Evolutionary conservation across 495 filamentous ascomycete species (phyloP), one percentile per base, ranked within the genome.

Genomic region (Ramalina peruviana): DNA sequence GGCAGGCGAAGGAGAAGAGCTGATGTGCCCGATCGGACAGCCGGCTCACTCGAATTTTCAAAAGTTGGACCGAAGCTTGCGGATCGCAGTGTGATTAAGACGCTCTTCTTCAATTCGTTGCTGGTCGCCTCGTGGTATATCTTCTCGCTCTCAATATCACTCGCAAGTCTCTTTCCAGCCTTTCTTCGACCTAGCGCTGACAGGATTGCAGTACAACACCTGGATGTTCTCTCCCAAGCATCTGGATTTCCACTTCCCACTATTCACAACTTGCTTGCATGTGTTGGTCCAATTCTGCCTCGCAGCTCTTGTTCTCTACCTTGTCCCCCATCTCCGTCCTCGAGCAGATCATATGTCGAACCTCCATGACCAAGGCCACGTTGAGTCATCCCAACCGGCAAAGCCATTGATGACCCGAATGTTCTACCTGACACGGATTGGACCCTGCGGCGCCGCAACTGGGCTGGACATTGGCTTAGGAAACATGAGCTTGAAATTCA

Each of bases 181-280:
- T 26, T 33, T n/a, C 33, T 19, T 4, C 5, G 9, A 42, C 4
- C 15, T 15, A 1, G 12, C 40, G 19, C 21, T 52, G 23, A 54
- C 13, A 27, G 17, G 20, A 17, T 38, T 27, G 21, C 56, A 93
- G 87, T 99, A 99, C 68, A 99, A 99, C 72, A 97, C 95, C 73
- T 97, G 93, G 93, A 99, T 99, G 93, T 99, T 99, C 65, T 82
- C 85, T 54, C 69, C 81, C 16, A 78, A 82, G 45, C 81, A 86
- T 48, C 77, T 90, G 54, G 76, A 95, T 59, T 99, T 99, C 62
- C 82, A 85, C 42, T 97, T 88, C 54, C 93, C 93, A 42, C 78
- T 99, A 45, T 97, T 97, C 69, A 94, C 88, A 2, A 99, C 93
- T 11, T 86, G 86, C 56, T 63, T 88, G 58, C 93, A 99, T 68